Evolutionary conservation across 306 rosid species (phyloP).

Genomic region (Lathyrus tuberosus): DNA sequence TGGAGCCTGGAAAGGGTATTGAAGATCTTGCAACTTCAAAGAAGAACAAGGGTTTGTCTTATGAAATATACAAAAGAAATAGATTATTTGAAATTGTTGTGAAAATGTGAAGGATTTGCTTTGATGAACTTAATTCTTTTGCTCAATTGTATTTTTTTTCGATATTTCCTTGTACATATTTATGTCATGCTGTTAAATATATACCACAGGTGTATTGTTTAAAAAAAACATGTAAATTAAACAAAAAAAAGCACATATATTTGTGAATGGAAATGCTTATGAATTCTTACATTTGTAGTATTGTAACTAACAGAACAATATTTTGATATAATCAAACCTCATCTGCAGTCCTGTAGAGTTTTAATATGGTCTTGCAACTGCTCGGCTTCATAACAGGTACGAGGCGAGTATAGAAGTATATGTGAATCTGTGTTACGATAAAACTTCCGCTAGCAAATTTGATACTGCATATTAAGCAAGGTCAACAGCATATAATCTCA

Average conservation of each 20-base stretch:
- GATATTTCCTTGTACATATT: slow-evolving; percentile 45
- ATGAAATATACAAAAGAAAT: too few relatives aligned
- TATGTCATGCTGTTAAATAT: slow-evolving; percentile 44
- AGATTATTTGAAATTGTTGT: too few relatives aligned
- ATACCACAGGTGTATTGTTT: slow-evolving; percentile 44
- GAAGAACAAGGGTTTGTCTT: slow-evolving; percentile 24
- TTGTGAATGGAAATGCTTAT: slow-evolving; percentile 40
- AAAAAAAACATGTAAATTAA: slow-evolving; percentile 22
- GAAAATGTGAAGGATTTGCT: slow-evolving; percentile 48
- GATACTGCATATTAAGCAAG: too few relatives aligned
- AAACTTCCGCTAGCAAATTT: too few relatives aligned
- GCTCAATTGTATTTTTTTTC: slow-evolving; percentile 39
- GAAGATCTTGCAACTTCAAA: slow-evolving; percentile 43
- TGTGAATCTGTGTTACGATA: too few relatives aligned
- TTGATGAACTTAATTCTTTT: slow-evolving; percentile 61
- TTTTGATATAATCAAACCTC: slow-evolving; percentile 2
- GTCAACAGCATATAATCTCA: too few relatives aligned
- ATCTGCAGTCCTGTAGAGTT: too few relatives aligned
- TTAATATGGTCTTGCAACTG: too few relatives aligned
- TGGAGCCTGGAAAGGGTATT: slow-evolving; percentile 91
- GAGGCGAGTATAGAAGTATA: too few relatives aligned
- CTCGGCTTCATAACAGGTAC: too few relatives aligned
- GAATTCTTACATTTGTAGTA: background rate
- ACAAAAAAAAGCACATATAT: slow-evolving; percentile 12
- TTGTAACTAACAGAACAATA: background rate